These are phyloP conservation scores for Metschnikowia lunata DNA, from an alignment of 805 yeast genomes.

Conservation along the genomic window DNA sequence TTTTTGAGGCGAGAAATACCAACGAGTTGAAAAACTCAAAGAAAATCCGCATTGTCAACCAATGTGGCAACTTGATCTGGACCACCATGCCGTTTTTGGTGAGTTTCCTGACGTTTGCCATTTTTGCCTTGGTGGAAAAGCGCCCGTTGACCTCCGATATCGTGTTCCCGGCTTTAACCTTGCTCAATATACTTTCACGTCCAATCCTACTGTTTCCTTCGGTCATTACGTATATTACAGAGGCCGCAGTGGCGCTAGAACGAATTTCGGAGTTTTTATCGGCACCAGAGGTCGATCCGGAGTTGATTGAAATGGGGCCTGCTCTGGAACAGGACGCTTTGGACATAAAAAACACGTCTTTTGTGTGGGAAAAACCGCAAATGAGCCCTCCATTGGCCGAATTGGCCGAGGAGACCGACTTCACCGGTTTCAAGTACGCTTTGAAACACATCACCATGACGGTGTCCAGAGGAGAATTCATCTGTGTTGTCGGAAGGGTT, in stretches of 20 bases:
- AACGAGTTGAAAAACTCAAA: constrained; percentile 18
- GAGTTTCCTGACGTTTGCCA: constrained; percentile 55
- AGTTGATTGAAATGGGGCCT: constrained; percentile 5
- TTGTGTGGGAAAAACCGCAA: constrained; percentile 12
- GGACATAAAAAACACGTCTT: constrained; percentile 9
- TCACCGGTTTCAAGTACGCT: constrained; percentile 24
- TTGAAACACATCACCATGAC: constrained; percentile 8
- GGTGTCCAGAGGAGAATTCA: constrained; percentile 12
- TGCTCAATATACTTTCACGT: constrained; percentile 53
- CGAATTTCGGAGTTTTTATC: constrained; percentile 49
- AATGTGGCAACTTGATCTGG: constrained; percentile 56
- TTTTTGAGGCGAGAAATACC: constrained; percentile 19
- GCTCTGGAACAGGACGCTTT: constrained; percentile 1
- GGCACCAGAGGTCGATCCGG: constrained; percentile 17
- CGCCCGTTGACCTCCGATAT: constrained; percentile 61
- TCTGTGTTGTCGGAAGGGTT: constrained; percentile 16
- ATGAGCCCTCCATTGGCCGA: background rate
- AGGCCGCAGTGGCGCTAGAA: constrained; percentile 53
- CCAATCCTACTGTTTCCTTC: constrained; percentile 60
- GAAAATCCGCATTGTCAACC: constrained; percentile 23
- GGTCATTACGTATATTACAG: constrained; percentile 52
- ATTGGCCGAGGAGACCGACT: constrained; percentile 9
- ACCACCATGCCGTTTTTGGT: constrained; percentile 61
- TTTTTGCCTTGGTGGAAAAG: constrained; percentile 43
- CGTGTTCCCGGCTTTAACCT: constrained; percentile 63